Evolutionary conservation across 257 asterid genomes (phyloP).

Genomic region (Salvia splendens): DNA sequence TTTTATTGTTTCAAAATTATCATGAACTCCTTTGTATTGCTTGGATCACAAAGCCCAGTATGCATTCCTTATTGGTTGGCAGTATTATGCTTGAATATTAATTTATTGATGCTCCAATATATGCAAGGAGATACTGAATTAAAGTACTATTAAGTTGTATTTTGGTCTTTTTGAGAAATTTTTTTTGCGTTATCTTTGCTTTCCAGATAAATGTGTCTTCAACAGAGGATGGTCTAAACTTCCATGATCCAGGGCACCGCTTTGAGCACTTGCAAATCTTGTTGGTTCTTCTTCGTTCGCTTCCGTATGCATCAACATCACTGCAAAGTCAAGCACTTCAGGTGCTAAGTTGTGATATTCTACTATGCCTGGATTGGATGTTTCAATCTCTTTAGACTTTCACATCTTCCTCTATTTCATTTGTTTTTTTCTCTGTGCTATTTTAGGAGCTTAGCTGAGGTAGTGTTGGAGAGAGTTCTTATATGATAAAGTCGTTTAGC

Average conservation of each 20-base stretch:
- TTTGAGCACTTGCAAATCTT: constrained; percentile 86
- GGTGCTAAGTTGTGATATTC: constrained; percentile 51
- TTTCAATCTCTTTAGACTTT: constrained; percentile 3
- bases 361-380: constrained; percentile 14
- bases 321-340: constrained; percentile 94
- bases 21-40: constrained; percentile 22
- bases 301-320: constrained; percentile 77
- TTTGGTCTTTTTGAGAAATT: constrained; percentile 26
- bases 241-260: constrained; percentile 88
- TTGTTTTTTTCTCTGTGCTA: constrained; percentile 7
- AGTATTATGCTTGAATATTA: constrained; percentile 12
- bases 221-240: constrained; percentile 87
- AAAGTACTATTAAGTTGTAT: constrained; percentile 10
- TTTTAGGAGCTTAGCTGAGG: constrained; percentile 1
- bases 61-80: neutral
- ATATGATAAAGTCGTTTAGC: constrained; percentile 9
- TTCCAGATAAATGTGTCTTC: constrained; percentile 85
- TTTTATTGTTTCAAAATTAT: constrained; percentile 16
- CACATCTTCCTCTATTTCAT: neutral
- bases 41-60: constrained; percentile 22
- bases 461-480: constrained; percentile 22
- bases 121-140: constrained; percentile 19
- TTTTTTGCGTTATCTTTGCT: constrained; percentile 31
- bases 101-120: constrained; percentile 9
- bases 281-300: constrained; percentile 86